phyloP scores from a whole-genome alignment of 352 stramenopile species.

The Saprolegnia parasitica region DNA sequence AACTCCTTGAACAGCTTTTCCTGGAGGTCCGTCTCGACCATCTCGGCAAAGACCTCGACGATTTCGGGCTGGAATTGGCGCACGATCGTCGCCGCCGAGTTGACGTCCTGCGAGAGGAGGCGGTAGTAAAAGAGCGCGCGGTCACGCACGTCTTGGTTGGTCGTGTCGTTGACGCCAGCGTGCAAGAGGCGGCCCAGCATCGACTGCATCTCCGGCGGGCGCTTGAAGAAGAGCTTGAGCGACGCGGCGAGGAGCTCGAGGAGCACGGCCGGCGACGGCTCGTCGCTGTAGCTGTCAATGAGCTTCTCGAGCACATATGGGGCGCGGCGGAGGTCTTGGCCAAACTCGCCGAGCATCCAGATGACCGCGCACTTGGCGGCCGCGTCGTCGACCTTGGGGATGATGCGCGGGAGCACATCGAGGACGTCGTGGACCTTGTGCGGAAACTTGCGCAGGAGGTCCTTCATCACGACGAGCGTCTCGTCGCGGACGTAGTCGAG shows the following conservation, averaged over 20 bases:
- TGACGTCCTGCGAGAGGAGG: conserved; percentile 90
- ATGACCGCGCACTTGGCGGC: conserved; percentile 92
- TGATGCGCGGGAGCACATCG: conserved; percentile 71
- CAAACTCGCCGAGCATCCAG: conserved; percentile 97
- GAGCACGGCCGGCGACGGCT: conserved; percentile 86
- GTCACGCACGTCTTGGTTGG: conserved; percentile 95
- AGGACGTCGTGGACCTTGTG: conserved; percentile 90
- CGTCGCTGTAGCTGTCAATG: conserved; percentile 90
- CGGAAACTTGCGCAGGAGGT: conserved; percentile 95
- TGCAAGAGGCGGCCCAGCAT: conserved; percentile 96
- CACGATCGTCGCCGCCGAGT: conserved; percentile 88
- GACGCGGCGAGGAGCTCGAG: conserved; percentile 93
- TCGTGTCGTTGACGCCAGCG: conserved; percentile 92
- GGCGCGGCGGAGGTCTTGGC: conserved; percentile 86
- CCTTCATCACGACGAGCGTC: conserved; percentile 93
- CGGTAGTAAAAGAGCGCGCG: conserved; percentile 97
- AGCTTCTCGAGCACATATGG: conserved; percentile 97
- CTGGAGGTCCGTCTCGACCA: conserved; percentile 76
- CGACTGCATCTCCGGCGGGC: conserved; percentile 95
- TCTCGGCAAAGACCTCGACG: conserved; percentile 82
- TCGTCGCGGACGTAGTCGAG: conserved; percentile 95
- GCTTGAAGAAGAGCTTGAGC: conserved; percentile 98
- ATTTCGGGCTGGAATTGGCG: conserved; percentile 68
- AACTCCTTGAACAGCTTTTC: conserved; percentile 94
- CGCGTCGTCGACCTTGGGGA: conserved; percentile 63